Percentiles rank a stretch among this genome's conserved stretches.
Conservation (phyloP, 257 asterid species). For the Phtheirospermum japonicum region DNA sequence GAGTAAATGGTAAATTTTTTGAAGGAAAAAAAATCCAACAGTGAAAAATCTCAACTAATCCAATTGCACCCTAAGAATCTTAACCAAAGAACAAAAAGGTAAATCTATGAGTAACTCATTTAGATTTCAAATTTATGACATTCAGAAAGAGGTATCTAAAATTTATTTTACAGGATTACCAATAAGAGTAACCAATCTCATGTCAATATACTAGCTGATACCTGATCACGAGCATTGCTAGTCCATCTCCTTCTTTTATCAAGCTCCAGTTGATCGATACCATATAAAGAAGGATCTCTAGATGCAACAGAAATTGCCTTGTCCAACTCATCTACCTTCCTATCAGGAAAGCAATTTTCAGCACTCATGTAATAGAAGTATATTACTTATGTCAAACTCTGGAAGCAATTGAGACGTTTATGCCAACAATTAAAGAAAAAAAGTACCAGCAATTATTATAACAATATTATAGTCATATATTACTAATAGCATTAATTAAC, state of each 20-base stretch:
- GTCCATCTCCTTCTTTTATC: constrained; percentile 93
- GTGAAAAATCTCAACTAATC: too few relatives aligned
- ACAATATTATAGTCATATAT: too few relatives aligned
- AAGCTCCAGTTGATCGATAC: constrained; percentile 75
- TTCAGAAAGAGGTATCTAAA: background rate
- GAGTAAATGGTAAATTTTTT: too few relatives aligned
- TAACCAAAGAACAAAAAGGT: constrained; percentile 22
- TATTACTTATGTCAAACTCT: background rate
- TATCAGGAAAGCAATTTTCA: constrained; percentile 50
- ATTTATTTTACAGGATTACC: background rate
- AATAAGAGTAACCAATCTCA: constrained; percentile 9
- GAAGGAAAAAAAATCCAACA: too few relatives aligned
- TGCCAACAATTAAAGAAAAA: too few relatives aligned
- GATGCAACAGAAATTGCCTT: constrained; percentile 87
- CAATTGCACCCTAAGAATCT: background rate
- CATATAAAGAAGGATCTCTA: constrained; percentile 76
- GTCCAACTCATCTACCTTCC: constrained; percentile 97
- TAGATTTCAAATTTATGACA: constrained; percentile 13
- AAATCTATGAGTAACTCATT: background rate
- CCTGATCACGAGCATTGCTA: constrained; percentile 86
- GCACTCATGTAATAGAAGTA: constrained; percentile 33
- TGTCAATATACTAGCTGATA: constrained; percentile 23
- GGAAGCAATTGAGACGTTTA: constrained; percentile 6
- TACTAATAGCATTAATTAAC: too few relatives aligned
- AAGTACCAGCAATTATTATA: too few relatives aligned